A percentile compares a stretch with the other conserved stretches of the same genome.
Conservation (phyloP, 2,329 filamentous ascomycete genomes). For the Lachnellula hyalina region DNA sequence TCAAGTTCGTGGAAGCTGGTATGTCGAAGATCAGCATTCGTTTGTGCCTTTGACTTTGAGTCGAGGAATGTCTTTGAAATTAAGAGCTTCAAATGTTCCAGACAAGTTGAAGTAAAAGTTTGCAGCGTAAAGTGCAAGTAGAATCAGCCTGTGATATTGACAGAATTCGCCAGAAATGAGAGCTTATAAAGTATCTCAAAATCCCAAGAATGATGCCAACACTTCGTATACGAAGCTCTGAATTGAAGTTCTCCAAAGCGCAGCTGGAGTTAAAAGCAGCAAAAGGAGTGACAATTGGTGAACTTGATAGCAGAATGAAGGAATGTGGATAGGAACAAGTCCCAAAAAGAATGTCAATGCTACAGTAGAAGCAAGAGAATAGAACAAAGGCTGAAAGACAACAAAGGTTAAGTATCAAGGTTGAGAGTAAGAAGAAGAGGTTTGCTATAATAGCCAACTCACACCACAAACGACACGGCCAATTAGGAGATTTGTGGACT, state of each 20-base stretch:
- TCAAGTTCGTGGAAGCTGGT: neutral
- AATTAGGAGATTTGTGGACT: neutral
- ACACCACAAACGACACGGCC: neutral
- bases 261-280: neutral
- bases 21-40: neutral
- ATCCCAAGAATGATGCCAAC: no score
- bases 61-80: neutral
- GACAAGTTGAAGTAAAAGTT: neutral
- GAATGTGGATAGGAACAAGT: slow-evolving; percentile 10
- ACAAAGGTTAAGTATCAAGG: neutral
- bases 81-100: neutral
- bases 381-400: neutral
- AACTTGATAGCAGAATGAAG: slow-evolving; percentile 3
- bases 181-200: no score
- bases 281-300: neutral
- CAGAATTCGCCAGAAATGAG: no score
- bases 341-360: slow-evolving; percentile 5
- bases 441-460: neutral
- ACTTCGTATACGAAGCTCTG: no score
- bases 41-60: neutral
- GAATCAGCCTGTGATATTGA: no score
- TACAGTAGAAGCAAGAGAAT: neutral
- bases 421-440: neutral
- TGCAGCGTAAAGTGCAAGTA: neutral
- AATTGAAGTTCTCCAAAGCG: neutral